A percentile compares a stretch with the other conserved stretches of the same genome.
These are phyloP conservation scores for Solanum chilense DNA, from an alignment of 257 asterid species.

Conservation along the genomic window DNA sequence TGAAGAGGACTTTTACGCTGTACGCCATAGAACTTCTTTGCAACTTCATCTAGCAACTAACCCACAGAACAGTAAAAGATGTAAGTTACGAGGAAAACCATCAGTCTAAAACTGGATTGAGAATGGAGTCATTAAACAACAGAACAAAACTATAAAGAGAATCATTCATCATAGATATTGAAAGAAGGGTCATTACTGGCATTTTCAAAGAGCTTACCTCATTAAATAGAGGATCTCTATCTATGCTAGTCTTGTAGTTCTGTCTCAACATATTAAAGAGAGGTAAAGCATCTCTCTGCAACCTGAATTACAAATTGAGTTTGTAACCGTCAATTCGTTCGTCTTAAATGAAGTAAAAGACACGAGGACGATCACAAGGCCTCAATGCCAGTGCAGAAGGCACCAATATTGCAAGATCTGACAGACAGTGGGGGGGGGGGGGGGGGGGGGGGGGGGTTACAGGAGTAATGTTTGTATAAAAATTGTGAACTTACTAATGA, in stretches of 20 bases:
- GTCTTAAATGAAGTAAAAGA: background rate
- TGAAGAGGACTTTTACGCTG: conserved; percentile 66
- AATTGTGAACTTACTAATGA: background rate
- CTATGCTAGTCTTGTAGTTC: conserved; percentile 50
- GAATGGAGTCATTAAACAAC: background rate
- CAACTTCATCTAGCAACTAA: conserved; percentile 82
- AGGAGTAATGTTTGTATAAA: background rate
- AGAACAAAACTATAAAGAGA: background rate
- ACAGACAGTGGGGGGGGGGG: background rate
- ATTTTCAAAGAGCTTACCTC: conserved; percentile 36
- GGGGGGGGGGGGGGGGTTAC: background rate
- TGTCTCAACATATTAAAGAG: conserved; percentile 80
- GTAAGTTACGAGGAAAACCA: background rate
- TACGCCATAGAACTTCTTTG: conserved; percentile 77
- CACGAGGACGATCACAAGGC: background rate
- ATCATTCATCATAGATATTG: background rate
- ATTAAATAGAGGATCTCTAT: conserved; percentile 55
- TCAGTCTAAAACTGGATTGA: background rate
- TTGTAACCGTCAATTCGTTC: background rate
- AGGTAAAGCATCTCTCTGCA: conserved; percentile 94
- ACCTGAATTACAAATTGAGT: conserved; percentile 29
- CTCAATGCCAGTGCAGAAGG: background rate
- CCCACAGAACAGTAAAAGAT: conserved; percentile 6
- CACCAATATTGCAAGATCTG: background rate
- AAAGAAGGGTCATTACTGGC: background rate